Conservation (phyloP, 345 rosid genomes). For the Eucalyptus lansdowneana region DNA sequence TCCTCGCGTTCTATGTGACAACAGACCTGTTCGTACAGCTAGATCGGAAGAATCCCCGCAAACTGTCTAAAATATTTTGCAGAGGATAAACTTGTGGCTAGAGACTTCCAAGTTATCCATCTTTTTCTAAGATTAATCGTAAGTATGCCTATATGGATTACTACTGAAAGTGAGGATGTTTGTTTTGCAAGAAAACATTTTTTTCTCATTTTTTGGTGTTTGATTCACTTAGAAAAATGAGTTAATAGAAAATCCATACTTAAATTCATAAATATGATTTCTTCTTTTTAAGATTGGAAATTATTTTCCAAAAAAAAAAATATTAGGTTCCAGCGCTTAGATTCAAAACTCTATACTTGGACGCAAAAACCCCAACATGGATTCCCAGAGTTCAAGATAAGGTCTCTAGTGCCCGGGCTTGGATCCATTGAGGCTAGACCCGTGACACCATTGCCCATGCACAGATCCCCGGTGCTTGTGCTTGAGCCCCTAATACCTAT, state of each 20-base stretch:
- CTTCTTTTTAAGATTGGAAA: too few relatives aligned
- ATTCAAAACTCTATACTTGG: too few relatives aligned
- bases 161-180: background rate
- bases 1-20: background rate
- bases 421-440: background rate
- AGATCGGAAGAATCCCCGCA: background rate
- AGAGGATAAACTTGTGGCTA: background rate
- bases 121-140: background rate
- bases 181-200: too few relatives aligned
- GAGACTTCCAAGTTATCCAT: background rate
- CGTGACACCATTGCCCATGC: fast-evolving
- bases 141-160: background rate
- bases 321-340: fast-evolving
- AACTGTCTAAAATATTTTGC: background rate
- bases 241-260: too few relatives aligned
- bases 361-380: background rate
- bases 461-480: background rate
- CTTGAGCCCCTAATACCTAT: background rate
- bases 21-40: too few relatives aligned
- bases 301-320: too few relatives aligned
- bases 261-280: too few relatives aligned
- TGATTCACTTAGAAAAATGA: too few relatives aligned
- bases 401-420: background rate
- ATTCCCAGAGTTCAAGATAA: fast-evolving
- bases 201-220: too few relatives aligned